Base-by-base conservation (phyloP, 2,329 filamentous ascomycete species). In the Colletotrichum viniferum region DNA sequence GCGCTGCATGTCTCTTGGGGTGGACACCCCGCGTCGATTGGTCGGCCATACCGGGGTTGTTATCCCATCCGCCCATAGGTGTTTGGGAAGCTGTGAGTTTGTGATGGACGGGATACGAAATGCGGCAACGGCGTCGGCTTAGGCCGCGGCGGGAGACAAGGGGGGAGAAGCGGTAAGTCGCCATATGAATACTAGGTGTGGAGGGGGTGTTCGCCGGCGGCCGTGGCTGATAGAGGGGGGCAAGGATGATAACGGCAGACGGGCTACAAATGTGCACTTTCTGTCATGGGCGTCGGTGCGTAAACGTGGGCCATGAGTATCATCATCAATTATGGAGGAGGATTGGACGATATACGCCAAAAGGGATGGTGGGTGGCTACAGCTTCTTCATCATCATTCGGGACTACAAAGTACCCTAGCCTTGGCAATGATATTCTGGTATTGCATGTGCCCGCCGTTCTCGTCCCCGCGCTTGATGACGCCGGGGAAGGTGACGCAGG, bases 391-490 rank as follows among this genome's bases (percentile, higher is more conserved):
- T 52, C 48, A 78, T 84, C 81, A 87, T 79, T 89, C 87, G 10
- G 87, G 85, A 65, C 84, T 85, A 80, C 92, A 93, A 63, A 94
- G 83, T 7, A 94, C 92, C 78, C 89, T 90, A n/a, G 92, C 90
- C 83, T 93, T 94, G 74, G 89, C 85, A 77, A 94, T 90, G 61
- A 94, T 87, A 80, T 94, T 94, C 56, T 87, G 86, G 76, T 90
- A 89, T 79, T 93, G 89, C 78, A 90, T 82, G 77, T 92, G 89
- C 52, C 89, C 88, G 28, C 92, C 92, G 76, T 88, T 90, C 83
- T 93, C 92, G 81, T 94, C 91, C 7, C 92, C 92, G 26, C 87
- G 84, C 84, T 94, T 94, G 72, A 92, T 85, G 26, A 94, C 87
- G 8, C 90, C 90, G 2, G 92, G 92, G 71, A 93, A 94, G 3